Evolutionary conservation across 768 basidiomycete genomes (phyloP), one percentile per base, ranked within the genome.

Genomic region (Auricularia auricula-judae): DNA sequence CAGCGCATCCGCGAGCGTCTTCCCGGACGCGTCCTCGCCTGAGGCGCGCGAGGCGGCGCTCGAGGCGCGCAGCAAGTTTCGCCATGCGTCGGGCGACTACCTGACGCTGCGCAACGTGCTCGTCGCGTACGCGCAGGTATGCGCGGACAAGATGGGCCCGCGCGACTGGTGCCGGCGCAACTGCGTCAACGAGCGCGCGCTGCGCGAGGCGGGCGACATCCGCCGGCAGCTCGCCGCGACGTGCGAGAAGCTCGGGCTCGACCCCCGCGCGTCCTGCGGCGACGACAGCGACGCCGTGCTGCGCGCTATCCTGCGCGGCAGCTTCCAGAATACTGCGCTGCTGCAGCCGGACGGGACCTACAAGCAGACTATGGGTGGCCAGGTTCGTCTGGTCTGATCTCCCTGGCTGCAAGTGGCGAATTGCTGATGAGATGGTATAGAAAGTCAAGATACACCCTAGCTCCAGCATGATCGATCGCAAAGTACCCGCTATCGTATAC

Each of bases 391-490:
- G 5, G 21, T 18, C 29, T 29, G 29, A 29, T 29, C 2, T 29
- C 3, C 47, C 10, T 18, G 8, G 62, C 10, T 10, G 12, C 33
- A 11, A 44, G 36, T 56, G 43, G 56, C 5, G 21, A 54, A 36
- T 53, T 44, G 39, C 39, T 42, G 5, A 51, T 8, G 21, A 5
- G 58, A 1, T 66, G 58, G 23, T 67, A 80, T 53, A 78, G 91
- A 74, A 82, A 29, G 81, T 98, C 65, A 96, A 95, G 73, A 89
- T 99, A 23, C 93, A 98, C 71, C 97, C 96, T 0, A 83, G 89
- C 36, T 98, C 95, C 36, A 81, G 84, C 3, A 71, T 98, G 69
- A 83, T 82, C 69, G 87, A 89, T 68, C 92, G 89, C 71, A 91
- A 90, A 72, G 84, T 86, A 0, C 86, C 86, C 0, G 92, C 88